Conservation (phyloP, 176 grass and related monocot genomes). For the Juncus inflexus region DNA sequence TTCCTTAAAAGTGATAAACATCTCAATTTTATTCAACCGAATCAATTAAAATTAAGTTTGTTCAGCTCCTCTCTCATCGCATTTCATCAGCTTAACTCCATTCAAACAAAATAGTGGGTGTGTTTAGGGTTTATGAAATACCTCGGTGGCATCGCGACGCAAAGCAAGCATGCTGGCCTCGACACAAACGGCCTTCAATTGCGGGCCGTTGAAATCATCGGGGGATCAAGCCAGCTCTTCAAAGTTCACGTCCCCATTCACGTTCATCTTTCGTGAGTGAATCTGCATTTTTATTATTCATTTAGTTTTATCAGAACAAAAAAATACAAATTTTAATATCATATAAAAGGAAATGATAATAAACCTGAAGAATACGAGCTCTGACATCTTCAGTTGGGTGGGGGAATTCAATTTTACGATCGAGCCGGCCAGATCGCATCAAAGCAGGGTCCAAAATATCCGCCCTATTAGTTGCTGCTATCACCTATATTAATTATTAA, state of each 20-base stretch:
- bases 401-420: conserved; percentile 83
- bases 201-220: conserved; percentile 82
- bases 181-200: conserved; percentile 90
- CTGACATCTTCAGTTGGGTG: conserved; percentile 72
- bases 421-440: conserved; percentile 74
- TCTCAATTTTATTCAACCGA: too few relatives aligned
- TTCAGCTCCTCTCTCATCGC: neutral
- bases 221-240: conserved; percentile 82
- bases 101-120: neutral
- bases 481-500: conserved; percentile 34
- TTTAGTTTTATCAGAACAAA: neutral
- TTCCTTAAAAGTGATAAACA: too few relatives aligned
- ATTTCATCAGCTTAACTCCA: too few relatives aligned
- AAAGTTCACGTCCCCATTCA: conserved; percentile 86
- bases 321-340: too few relatives aligned
- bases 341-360: too few relatives aligned
- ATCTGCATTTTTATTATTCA: conserved; percentile 48
- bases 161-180: conserved; percentile 94
- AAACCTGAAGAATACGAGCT: conserved; percentile 94
- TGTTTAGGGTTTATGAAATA: conserved; percentile 18
- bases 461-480: conserved; percentile 75
- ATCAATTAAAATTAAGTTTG: too few relatives aligned
- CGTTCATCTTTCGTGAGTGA: conserved; percentile 91
- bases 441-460: conserved; percentile 84
- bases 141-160: conserved; percentile 89